A percentile compares a stretch with the other conserved stretches of the same genome.
phyloP scores from a whole-genome alignment of 768 basidiomycete species.

The Termitomyces sp. region DNA sequence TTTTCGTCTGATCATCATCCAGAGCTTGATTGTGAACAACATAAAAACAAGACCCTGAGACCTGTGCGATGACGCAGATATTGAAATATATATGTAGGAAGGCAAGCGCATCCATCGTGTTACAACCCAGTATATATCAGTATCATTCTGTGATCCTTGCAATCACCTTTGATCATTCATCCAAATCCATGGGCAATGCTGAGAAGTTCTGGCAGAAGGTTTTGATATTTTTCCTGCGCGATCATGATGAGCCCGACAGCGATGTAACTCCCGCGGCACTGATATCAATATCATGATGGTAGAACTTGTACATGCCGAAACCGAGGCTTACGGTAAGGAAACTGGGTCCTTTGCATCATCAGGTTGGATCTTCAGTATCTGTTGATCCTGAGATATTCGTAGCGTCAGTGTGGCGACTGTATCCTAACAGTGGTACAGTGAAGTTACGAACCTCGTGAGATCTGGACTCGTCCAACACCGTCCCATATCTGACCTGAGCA shows the following conservation, averaged over 20 bases:
- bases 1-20: slow-evolving; percentile 14
- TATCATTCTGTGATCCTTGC: background rate
- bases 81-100: background rate
- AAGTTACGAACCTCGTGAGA: slow-evolving; percentile 16
- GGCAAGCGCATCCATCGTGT: background rate
- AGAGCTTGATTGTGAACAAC: slow-evolving; percentile 76
- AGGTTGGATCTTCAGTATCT: slow-evolving; percentile 18
- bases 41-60: slow-evolving; percentile 55
- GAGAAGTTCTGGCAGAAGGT: background rate
- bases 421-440: background rate
- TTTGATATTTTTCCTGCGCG: background rate
- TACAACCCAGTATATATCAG: background rate
- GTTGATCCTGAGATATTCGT: slow-evolving; percentile 15
- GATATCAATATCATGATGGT: background rate
- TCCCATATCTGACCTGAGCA: slow-evolving; percentile 21
- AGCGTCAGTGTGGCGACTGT: background rate
- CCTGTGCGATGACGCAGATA: background rate
- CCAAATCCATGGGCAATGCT: background rate
- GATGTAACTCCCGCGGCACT: slow-evolving; percentile 22
- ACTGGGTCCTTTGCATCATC: slow-evolving; percentile 17
- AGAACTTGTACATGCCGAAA: background rate
- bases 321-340: slow-evolving; percentile 21
- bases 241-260: slow-evolving; percentile 5
- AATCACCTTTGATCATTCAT: too few relatives aligned
- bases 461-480: slow-evolving; percentile 14